Conservation (phyloP, 768 basidiomycete genomes). For the Leccinum disarticulatum region DNA sequence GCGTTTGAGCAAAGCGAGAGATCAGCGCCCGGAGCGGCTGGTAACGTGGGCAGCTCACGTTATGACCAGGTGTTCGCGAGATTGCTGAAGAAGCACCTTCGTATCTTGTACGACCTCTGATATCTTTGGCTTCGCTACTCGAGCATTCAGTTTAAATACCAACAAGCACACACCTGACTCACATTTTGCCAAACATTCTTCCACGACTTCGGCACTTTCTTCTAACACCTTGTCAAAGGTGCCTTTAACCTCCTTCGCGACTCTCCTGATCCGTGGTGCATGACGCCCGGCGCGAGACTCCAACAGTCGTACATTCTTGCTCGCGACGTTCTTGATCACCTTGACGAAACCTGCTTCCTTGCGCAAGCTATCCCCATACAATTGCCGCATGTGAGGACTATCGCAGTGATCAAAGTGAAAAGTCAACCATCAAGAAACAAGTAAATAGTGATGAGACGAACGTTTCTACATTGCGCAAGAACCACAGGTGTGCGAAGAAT, state of each 20-base stretch:
- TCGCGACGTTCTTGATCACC: constrained; percentile 93
- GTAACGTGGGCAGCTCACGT: constrained; percentile 54
- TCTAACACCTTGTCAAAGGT: constrained; percentile 96
- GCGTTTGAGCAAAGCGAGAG: constrained; percentile 46
- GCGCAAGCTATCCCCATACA: constrained; percentile 91
- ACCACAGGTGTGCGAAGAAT: constrained; percentile 94
- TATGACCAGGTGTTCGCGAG: constrained; percentile 87
- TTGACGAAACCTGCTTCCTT: constrained; percentile 98
- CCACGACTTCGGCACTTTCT: constrained; percentile 88
- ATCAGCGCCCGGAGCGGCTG: constrained; percentile 2
- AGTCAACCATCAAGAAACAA: neutral
- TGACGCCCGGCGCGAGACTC: constrained; percentile 78
- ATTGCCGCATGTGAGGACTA: constrained; percentile 97
- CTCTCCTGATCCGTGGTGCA: constrained; percentile 77
- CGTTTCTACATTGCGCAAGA: constrained; percentile 90
- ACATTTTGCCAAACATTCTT: constrained; percentile 94
- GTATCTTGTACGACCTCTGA: constrained; percentile 93
- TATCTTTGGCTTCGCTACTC: constrained; percentile 78
- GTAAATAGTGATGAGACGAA: constrained; percentile 38
- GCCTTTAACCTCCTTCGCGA: constrained; percentile 89
- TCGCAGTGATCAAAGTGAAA: neutral
- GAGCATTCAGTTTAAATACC: constrained; percentile 6
- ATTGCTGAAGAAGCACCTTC: constrained; percentile 86
- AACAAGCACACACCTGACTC: constrained; percentile 29
- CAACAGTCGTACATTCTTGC: constrained; percentile 73